Evolutionary conservation across 2,329 filamentous ascomycete species (phyloP).

Genomic region (Epichloe glyceriae): DNA sequence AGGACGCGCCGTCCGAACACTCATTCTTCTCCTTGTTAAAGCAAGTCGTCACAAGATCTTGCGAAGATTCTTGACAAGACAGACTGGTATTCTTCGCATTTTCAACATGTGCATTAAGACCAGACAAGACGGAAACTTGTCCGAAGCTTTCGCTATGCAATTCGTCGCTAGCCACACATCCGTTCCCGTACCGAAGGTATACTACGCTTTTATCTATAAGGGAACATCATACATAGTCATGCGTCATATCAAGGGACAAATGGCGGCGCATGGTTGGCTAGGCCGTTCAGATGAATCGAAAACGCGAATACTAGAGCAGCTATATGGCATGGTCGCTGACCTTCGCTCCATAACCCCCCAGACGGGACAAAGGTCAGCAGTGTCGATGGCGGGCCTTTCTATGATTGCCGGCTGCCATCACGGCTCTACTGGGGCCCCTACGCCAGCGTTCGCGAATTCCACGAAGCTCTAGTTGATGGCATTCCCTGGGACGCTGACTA

Average conservation of each 20-base stretch:
- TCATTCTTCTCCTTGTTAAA: too few species aligned
- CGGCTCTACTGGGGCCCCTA: conserved; percentile 16
- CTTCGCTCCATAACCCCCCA: conserved; percentile 13
- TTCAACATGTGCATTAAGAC: neutral
- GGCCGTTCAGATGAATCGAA: conserved; percentile 7
- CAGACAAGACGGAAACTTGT: conserved; percentile 3
- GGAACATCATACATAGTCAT: conserved; percentile 6
- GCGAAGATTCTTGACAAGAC: too few species aligned
- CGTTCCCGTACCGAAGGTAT: conserved; percentile 10
- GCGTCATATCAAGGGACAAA: conserved; percentile 18
- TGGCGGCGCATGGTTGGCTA: conserved; percentile 8
- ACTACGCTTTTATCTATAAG: conserved; percentile 8
- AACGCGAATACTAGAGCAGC: conserved; percentile 11
- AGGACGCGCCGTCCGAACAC: too few species aligned
- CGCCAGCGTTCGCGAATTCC: conserved; percentile 17
- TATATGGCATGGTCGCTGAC: conserved; percentile 11
- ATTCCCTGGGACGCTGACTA: conserved; percentile 11
- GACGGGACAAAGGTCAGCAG: conserved; percentile 10
- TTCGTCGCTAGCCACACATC: conserved; percentile 12
- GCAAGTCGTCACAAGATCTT: too few species aligned
- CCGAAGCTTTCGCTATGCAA: conserved; percentile 11
- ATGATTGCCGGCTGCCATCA: conserved; percentile 13
- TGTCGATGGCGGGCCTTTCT: conserved; percentile 13
- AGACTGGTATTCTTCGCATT: neutral
- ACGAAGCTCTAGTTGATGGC: conserved; percentile 17